A percentile compares a stretch with the other conserved stretches of the same genome.
Conservation (phyloP, 805 yeast species). For the Ogataea kodamae region DNA sequence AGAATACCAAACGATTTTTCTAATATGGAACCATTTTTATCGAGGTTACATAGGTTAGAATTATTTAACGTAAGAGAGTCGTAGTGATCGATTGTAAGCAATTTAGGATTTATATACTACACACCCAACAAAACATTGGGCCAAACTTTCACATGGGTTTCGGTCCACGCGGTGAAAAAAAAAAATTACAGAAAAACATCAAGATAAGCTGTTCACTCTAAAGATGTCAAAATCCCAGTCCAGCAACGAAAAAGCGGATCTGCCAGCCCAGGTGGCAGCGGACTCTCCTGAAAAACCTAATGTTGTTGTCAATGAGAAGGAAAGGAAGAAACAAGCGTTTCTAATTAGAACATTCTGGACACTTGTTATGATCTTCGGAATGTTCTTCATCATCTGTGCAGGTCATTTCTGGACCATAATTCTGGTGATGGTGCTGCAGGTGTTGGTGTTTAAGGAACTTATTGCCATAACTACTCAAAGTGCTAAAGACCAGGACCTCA, state of each 20-base stretch:
- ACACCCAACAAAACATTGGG: conserved; percentile 1
- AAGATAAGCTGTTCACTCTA: conserved; percentile 9
- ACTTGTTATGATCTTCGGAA: conserved; percentile 77
- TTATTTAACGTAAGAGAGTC: no score
- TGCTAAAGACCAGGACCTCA: conserved; percentile 79
- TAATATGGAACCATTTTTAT: no score
- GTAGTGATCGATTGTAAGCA: no score
- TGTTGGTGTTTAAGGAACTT: conserved; percentile 86
- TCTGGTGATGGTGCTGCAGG: conserved; percentile 69
- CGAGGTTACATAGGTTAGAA: no score
- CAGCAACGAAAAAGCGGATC: conserved; percentile 2
- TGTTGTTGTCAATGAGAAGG: conserved; percentile 40
- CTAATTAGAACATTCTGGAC: conserved; percentile 91
- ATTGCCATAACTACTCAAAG: conserved; percentile 75
- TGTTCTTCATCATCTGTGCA: conserved; percentile 65
- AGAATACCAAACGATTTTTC: no score
- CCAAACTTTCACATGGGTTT: conserved; percentile 7
- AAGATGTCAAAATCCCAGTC: conserved; percentile 7
- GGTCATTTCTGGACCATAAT: conserved; percentile 83
- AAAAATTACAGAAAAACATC: conserved; percentile 3
- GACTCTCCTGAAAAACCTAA: conserved; percentile 3
- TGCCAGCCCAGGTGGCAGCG: conserved; percentile 2
- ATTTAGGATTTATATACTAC: background rate
- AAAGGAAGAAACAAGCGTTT: conserved; percentile 77
- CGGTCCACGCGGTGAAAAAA: conserved; percentile 10